Percentiles rank a stretch among this genome's conserved stretches.
Evolutionary conservation across 495 filamentous ascomycete genomes (phyloP).

Genomic region (Aspergillus hancockii): DNA sequence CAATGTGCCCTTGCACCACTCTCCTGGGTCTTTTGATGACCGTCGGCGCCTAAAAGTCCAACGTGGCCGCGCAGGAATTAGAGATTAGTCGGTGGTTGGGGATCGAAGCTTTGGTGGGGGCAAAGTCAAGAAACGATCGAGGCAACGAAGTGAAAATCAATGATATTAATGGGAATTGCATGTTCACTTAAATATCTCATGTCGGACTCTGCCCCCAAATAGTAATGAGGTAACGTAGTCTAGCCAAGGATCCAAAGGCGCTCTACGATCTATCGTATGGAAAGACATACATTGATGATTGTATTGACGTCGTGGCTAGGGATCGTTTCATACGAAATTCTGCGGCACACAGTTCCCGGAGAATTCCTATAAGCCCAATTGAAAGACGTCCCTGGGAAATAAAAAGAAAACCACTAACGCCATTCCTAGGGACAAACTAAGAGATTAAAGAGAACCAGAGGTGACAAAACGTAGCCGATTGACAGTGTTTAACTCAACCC

Average conservation of each 20-base stretch:
- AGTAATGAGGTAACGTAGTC: background rate
- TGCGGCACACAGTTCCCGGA: background rate
- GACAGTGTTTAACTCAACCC: background rate
- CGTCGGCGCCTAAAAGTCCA: background rate
- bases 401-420: conserved; percentile 34
- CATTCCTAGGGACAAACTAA: conserved; percentile 23
- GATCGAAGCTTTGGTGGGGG: background rate
- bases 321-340: background rate
- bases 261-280: background rate
- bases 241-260: background rate
- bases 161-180: no score
- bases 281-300: background rate
- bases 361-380: background rate
- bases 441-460: no score
- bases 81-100: background rate
- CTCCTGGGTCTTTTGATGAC: background rate
- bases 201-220: no score
- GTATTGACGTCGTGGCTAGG: background rate
- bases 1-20: background rate
- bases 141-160: no score
- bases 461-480: conserved; percentile 5
- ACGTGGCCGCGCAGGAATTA: background rate
- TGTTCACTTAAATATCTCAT: background rate
- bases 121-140: background rate
- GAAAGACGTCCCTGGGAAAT: background rate